phyloP scores from a whole-genome alignment of 495 filamentous ascomycete species.

The Lepraria neglecta region DNA sequence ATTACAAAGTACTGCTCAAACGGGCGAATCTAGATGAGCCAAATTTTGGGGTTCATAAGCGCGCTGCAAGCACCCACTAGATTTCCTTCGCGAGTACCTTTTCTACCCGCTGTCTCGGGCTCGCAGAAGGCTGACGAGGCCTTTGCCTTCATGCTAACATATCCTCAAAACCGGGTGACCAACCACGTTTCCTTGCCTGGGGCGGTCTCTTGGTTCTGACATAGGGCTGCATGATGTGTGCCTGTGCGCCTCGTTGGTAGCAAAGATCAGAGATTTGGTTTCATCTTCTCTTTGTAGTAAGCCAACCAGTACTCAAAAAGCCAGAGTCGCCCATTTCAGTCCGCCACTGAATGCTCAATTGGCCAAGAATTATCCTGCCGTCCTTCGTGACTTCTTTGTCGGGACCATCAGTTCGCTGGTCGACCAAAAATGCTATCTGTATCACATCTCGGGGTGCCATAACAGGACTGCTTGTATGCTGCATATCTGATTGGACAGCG shows the following conservation, averaged over 20 bases:
- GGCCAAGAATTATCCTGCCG: conserved; percentile 64
- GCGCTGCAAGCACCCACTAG: background rate
- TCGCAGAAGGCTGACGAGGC: background rate
- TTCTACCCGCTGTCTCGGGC: background rate
- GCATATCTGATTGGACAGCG: conserved; percentile 30
- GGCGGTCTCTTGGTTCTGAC: background rate
- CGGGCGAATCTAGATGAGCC: background rate
- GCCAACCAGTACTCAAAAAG: conserved; percentile 76
- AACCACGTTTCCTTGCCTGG: background rate
- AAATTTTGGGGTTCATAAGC: background rate
- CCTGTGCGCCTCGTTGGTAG: background rate
- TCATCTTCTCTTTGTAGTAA: conserved; percentile 56
- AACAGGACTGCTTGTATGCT: conserved; percentile 46
- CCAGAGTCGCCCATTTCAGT: conserved; percentile 86
- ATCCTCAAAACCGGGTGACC: background rate
- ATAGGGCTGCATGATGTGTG: background rate
- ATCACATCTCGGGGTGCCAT: conserved; percentile 80
- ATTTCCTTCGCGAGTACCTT: background rate
- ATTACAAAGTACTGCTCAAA: background rate
- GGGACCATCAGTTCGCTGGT: conserved; percentile 52
- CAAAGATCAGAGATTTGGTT: background rate
- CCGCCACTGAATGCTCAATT: conserved; percentile 81
- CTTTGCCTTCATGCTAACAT: background rate
- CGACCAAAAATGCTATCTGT: conserved; percentile 84
- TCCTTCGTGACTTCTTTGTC: conserved; percentile 51